phyloP scores from a whole-genome alignment of 192 early-diverging fungal genomes.

The Geranomyces michiganensis region DNA sequence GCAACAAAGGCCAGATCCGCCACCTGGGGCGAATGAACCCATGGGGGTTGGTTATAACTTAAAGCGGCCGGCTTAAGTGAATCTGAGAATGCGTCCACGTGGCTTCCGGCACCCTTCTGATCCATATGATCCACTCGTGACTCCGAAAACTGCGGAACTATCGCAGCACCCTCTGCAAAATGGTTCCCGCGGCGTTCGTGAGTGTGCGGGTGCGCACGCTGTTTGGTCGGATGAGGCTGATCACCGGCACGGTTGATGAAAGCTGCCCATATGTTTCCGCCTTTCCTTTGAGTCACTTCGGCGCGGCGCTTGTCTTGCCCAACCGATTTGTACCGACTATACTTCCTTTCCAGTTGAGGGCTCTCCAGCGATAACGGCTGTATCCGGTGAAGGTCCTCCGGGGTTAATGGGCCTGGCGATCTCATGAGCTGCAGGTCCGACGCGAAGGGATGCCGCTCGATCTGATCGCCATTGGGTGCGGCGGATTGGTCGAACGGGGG shows the following conservation, averaged over 20 bases:
- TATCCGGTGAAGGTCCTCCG: conserved; percentile 27
- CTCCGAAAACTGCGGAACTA: too few species aligned
- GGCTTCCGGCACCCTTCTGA: too few species aligned
- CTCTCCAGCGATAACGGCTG: conserved; percentile 26
- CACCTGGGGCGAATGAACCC: too few species aligned
- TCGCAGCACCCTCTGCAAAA: too few species aligned
- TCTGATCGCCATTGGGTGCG: background rate
- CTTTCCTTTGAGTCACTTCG: background rate
- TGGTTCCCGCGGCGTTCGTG: too few species aligned
- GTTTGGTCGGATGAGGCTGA: background rate
- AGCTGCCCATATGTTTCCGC: background rate
- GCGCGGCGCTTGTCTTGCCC: background rate
- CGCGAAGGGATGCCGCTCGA: conserved; percentile 6
- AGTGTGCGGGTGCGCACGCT: background rate
- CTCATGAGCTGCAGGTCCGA: conserved; percentile 18
- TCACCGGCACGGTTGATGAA: background rate
- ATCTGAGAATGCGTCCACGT: too few species aligned
- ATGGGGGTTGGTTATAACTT: too few species aligned
- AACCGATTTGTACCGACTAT: background rate
- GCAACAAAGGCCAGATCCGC: background rate
- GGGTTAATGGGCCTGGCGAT: background rate
- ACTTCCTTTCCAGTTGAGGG: conserved; percentile 18
- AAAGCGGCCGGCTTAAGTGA: too few species aligned
- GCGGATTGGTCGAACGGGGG: conserved; percentile 7
- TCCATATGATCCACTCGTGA: too few species aligned